These are phyloP conservation scores for Goffeauzyma gilvescens DNA, from an alignment of 768 basidiomycete species.

Conservation along the genomic window DNA sequence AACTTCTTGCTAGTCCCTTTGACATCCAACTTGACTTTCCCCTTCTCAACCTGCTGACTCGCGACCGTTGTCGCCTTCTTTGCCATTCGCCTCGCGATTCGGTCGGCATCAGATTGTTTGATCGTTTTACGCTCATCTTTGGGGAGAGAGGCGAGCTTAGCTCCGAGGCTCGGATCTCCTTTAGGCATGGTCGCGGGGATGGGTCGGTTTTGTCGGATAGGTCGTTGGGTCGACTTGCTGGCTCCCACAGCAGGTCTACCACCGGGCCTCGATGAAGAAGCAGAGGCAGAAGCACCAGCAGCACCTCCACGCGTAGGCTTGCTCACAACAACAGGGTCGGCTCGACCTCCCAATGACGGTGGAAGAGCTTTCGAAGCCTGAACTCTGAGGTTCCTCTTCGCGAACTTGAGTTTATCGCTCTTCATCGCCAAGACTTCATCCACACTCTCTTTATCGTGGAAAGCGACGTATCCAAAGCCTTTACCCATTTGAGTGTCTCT, in stretches of 20 bases:
- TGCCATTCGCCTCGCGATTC: constrained; percentile 62
- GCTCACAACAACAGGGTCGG: constrained; percentile 17
- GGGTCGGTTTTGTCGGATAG: constrained; percentile 5
- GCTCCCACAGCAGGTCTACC: constrained; percentile 13
- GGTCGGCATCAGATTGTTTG: constrained; percentile 61
- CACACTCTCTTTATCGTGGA: constrained; percentile 78
- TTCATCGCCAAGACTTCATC: constrained; percentile 79
- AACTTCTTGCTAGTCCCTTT: constrained; percentile 9
- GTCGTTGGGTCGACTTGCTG: constrained; percentile 10
- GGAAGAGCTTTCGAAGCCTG: constrained; percentile 65
- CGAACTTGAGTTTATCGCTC: constrained; percentile 60
- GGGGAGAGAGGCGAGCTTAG: constrained; percentile 52
- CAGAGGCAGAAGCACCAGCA: constrained; percentile 6
- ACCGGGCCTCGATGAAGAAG: constrained; percentile 11
- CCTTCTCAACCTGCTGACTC: constrained; percentile 12
- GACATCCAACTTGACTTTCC: constrained; percentile 26
- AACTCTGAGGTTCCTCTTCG: constrained; percentile 76
- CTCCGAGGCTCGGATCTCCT: constrained; percentile 65
- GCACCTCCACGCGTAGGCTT: no score
- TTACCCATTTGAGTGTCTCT: constrained; percentile 83
- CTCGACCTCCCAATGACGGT: constrained; percentile 26
- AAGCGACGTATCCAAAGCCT: constrained; percentile 84
- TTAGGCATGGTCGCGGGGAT: constrained; percentile 34
- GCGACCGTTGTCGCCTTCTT: constrained; percentile 47
- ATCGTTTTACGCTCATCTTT: constrained; percentile 70